Evolutionary conservation across 805 yeast species (phyloP), one percentile per base, ranked within the genome.

Genomic region (Candida gorgasii): DNA sequence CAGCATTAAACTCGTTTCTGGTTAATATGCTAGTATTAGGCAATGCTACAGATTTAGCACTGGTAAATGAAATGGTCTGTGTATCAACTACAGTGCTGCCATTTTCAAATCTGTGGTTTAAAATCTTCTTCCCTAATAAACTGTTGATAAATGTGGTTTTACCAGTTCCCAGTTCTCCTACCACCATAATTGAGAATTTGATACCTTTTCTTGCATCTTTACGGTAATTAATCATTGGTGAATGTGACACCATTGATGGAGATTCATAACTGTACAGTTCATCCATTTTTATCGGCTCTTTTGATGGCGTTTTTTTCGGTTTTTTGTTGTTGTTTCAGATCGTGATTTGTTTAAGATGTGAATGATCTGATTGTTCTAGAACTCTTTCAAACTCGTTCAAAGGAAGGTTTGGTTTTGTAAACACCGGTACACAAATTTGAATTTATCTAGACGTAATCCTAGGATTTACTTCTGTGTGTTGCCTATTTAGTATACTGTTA

Each of bases 91-190:
- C 50, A 16, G 49, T 51, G 1, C 34, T 19, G 9, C 23, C 19
- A 7, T 42, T 67, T 45, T 76, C 73, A 52, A 69, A 84, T 44
- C 79, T 73, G 52, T 83, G 87, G 13, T 81, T 75, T 47, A 85
- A 59, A 28, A 85, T 71, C 44, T 75, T 76, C 29, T 80, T 78
- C 57, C 81, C 86, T 46, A 86, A 61, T 39, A 86, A 58, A 33
- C 86, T 75, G 55, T 86, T 86, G 47, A 85, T 70, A 55, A 86
- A 86, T 0, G 92, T 80, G 15, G 90, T 79, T 57, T 85, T 86
- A 8, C 95, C 95, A 0, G 87, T 77, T 13, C 92, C 92, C 47
- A 81, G 75, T 36, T 79, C 78, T 14, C 95, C 95, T 17, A 82
- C 79, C 13, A 84, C 75, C 80, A 86, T 74, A 53, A 86, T 68